These are phyloP conservation scores for Microbotryomycetes sp. DNA, from an alignment of 1,284 basidiomycete species.

Conservation along the genomic window DNA sequence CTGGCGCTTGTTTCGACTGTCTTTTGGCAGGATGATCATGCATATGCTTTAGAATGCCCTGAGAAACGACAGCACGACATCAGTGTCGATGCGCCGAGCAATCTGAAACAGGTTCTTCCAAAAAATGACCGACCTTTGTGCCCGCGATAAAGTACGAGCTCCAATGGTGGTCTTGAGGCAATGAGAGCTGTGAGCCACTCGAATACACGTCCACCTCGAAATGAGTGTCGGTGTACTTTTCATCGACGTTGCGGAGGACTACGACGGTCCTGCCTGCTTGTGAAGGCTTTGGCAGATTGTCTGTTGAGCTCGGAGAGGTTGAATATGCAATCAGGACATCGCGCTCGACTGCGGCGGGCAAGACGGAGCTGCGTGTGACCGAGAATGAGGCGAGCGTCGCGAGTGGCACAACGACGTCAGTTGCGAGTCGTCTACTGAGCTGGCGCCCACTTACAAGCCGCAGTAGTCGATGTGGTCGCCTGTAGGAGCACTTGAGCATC, in stretches of 20 bases:
- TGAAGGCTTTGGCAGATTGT: background rate
- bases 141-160: slow-evolving; percentile 79
- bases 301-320: slow-evolving; percentile 43
- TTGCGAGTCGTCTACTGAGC: background rate
- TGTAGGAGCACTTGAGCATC: slow-evolving; percentile 42
- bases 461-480: slow-evolving; percentile 83
- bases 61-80: background rate
- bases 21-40: background rate
- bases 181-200: slow-evolving; percentile 62
- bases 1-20: background rate
- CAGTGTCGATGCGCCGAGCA: background rate
- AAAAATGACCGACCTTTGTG: slow-evolving; percentile 54
- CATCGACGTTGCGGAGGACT: slow-evolving; percentile 49
- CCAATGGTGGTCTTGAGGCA: slow-evolving; percentile 65
- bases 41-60: slow-evolving; percentile 66
- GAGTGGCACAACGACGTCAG: slow-evolving; percentile 30
- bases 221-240: slow-evolving; percentile 51
- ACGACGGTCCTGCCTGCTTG: slow-evolving; percentile 18
- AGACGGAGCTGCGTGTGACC: slow-evolving; percentile 59
- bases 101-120: background rate
- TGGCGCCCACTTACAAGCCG: slow-evolving; percentile 16
- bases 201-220: slow-evolving; percentile 43
- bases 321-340: slow-evolving; percentile 70
- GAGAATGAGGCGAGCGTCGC: background rate
- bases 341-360: slow-evolving; percentile 74